Percentiles rank a stretch among this genome's conserved stretches.
These are phyloP conservation scores for Phalaenopsis equestris DNA, from an alignment of 106 monocot genomes.

Conservation along the genomic window DNA sequence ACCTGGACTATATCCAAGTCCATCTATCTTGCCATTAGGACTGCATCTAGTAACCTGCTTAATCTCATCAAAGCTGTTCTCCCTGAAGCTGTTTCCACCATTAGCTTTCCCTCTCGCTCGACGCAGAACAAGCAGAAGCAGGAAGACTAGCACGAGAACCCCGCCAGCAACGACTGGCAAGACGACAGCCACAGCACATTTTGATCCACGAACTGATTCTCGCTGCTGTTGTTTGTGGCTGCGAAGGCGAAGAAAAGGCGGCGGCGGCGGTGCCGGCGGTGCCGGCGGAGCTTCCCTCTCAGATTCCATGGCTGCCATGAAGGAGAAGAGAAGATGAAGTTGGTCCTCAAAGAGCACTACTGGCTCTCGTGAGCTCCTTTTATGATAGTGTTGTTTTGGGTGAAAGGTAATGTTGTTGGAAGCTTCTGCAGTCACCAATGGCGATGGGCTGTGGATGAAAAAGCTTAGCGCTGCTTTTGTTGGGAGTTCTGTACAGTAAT, in stretches of 20 bases:
- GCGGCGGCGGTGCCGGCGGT: background rate
- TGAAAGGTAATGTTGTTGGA: conserved; percentile 2
- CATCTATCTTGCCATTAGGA: background rate
- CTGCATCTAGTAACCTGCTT: conserved; percentile 9
- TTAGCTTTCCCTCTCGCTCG: conserved; percentile 1
- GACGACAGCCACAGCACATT: background rate
- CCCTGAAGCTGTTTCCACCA: conserved; percentile 12
- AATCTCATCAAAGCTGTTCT: conserved; percentile 7
- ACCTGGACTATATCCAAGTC: conserved; percentile 19
- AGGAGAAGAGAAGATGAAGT: conserved; percentile 1
- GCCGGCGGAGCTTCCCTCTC: background rate
- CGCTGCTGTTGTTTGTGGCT: background rate
- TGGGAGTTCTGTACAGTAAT: background rate
- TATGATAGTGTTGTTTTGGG: background rate
- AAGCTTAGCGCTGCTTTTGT: conserved; percentile 3
- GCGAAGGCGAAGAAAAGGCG: background rate
- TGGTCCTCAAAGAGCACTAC: background rate
- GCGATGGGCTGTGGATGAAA: too few species aligned
- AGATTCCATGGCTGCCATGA: background rate
- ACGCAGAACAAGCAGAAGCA: conserved; percentile 7
- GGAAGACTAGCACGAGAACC: background rate
- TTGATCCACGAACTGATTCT: background rate
- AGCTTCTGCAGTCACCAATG: conserved; percentile 3
- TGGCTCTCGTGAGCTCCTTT: conserved; percentile 1
- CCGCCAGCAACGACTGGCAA: conserved; percentile 3